Conservation (phyloP, 352 stramenopile species). For the Thalassiosira livingstoniorum region DNA sequence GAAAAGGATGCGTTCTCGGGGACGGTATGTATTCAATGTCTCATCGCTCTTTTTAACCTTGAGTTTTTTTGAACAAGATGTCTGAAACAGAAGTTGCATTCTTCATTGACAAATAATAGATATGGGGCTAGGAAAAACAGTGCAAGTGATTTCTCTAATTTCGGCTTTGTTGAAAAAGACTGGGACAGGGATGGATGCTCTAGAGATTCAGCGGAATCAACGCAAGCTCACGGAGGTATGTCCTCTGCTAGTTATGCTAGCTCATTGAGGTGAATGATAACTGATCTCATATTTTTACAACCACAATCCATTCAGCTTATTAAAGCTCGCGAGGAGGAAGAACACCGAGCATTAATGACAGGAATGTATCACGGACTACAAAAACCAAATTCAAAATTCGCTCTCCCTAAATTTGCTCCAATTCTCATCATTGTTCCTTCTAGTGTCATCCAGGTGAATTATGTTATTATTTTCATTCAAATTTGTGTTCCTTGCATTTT, state of each 20-base stretch:
- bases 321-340: slow-evolving; percentile 25
- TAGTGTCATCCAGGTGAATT: slow-evolving; percentile 68
- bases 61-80: too few relatives aligned
- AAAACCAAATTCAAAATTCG: neutral
- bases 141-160: slow-evolving; percentile 72
- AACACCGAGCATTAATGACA: slow-evolving; percentile 40
- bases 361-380: slow-evolving; percentile 42
- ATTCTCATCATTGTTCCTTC: slow-evolving; percentile 84
- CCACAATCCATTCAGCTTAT: slow-evolving; percentile 22
- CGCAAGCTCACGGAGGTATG: slow-evolving; percentile 52
- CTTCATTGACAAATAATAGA: too few relatives aligned
- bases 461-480: neutral
- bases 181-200: slow-evolving; percentile 65
- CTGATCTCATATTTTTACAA: neutral
- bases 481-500: too few relatives aligned
- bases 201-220: slow-evolving; percentile 53
- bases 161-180: slow-evolving; percentile 81
- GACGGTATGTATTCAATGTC: slow-evolving; percentile 59
- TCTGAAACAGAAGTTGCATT: too few relatives aligned
- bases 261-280: neutral
- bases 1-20: slow-evolving; percentile 79
- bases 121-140: slow-evolving; percentile 73
- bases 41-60: too few relatives aligned
- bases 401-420: slow-evolving; percentile 60
- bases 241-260: too few relatives aligned